Base-by-base conservation (phyloP, 225 moss, liverwort and hornwort species). In the Polytrichum commune region DNA sequence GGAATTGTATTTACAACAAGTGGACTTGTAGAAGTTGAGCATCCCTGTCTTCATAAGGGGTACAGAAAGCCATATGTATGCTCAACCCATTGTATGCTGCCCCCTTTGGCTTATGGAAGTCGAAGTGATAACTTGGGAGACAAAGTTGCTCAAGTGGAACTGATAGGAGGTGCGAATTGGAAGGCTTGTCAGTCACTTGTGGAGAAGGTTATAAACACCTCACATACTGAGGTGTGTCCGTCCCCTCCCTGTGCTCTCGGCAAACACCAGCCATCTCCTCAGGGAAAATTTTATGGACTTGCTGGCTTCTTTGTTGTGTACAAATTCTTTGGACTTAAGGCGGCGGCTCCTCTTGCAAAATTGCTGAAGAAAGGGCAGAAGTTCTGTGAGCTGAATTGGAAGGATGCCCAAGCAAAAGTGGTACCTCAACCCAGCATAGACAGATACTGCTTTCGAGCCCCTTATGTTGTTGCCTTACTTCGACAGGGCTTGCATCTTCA, bases 301-400 rank as follows among this genome's bases (percentile, higher is more conserved):
- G 86, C 97, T 63, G 97, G 97, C 5, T 95, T 98, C 82, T 98
- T 93, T 81, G 97, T 98, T 62, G 95, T 98, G 38, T 93, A 93
- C 83, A 98, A 93, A 75, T 93, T 98, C 73, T 98, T 95, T 88
- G 97, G 95, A 72, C 90, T 98, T 60, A 86, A 88, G 63, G 88
- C 91, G 3, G 71, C 72, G 69, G 81, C 88, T 67, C 78, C 92
- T 74, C 90, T 95, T 20, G 83, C 80, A 66, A 91, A 84, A 38
- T 82, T 98, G 62, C 83, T 95, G 73, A 81, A 72, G 72, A 93
- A 90, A 66, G 98, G 92, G n/a, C 91, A 92, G 70, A 79, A 89
- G 53, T 98, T 90, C 78, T 98, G 98, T 77, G 87, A 82, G 62
- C 74, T 93, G 77, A 87, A 77, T 57, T 98, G 98, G 98, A 82